Base-by-base conservation (phyloP, 1,284 basidiomycete genomes). In the Thecaphora thlaspeos region DNA sequence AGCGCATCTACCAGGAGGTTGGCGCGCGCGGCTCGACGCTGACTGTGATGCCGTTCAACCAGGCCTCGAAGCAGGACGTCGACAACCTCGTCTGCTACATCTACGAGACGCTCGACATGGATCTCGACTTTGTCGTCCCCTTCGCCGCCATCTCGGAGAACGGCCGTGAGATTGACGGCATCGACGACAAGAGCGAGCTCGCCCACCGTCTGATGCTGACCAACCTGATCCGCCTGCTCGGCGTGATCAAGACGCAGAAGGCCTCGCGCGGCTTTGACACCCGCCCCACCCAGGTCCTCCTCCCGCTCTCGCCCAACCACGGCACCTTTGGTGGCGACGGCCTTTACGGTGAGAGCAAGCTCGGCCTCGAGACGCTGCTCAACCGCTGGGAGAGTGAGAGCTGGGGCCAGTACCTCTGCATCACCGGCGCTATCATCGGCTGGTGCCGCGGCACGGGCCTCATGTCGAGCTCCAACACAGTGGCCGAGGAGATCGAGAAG, bases 71-170 rank as follows among this genome's bases (percentile, higher is more conserved):
- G 81, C 93, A 97, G 80, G 95, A 98, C 73, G 90, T 94, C 38
- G 93, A 98, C 77, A 61, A 52, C 11, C 85, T 98, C 50, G 87
- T 98, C 70, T 93, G 97, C 81, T 98, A 98, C 80, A 94, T 98
- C 80, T 98, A 97, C 81, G 86, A 88, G 41, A 92, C 87, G 40
- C 86, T 96, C 53, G 88, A 88, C 43, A 86, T 98, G 81, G 94
- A 98, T 81, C 85, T 98, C 58, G 94, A 98, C 81, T 97, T 96
- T 81, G 90, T 98, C 73, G 85, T 97, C 61, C 94, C 94, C 38
- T 98, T 98, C 80, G 95, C 94, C 51, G 95, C 93, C 55, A 88
- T 98, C 43, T 93, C 95, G 14, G 95, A 97, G 81, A 97, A 97
- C 75, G 94, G 95, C 42, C 88, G 94, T 59, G 91, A 97, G 81